Evolutionary conservation across 2,329 filamentous ascomycete genomes (phyloP), one percentile per base, ranked within the genome.

Genomic region (Stromatinia cepivora): DNA sequence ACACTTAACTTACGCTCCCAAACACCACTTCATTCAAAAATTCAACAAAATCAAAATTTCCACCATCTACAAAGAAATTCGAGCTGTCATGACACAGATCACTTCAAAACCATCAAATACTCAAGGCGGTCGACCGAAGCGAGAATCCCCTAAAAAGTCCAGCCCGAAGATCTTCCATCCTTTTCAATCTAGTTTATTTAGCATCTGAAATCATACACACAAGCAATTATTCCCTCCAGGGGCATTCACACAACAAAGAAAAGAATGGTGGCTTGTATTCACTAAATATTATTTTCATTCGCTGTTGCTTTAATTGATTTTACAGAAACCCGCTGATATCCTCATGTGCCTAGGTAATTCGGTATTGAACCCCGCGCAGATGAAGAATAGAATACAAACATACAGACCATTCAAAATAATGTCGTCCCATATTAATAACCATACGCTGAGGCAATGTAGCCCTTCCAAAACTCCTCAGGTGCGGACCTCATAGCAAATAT

Each of bases 61-160:
- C 2, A 39, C 34, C 34, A 8, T 22, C 34, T 11, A 39, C 3
- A n/a, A 31, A 22, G 22, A 9, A 57, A 57, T 57, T 36, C 20
- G 10, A 57, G 13, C 4, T 13, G 20, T 57, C 54, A 15, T n/a
- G 39, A 34, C 28, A 15, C 25, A 9, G 3, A 13, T 22, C 17
- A 4, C 31, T n/a, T 7, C 28, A 2, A 63, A 63, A 50, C 45
- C 20, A 52, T 28, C 17, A 1, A 50, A 50, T 36, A 58, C 13
- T 11, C 22, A 50, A 52, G 46, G 59, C 31, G 45, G 31, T 63
- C 45, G n/a, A 22, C 34, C 45, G 59, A 63, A 52, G 45, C 59
- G 59, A 63, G 31, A 42, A 20, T 36, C 45, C 59, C 59, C 59
- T 63, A 20, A 63, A 25, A 1, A 48, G 1, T 9, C 11, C 22